These are phyloP conservation scores for Leccinum subgranulosum DNA, from an alignment of 768 basidiomycete genomes.

Conservation along the genomic window DNA sequence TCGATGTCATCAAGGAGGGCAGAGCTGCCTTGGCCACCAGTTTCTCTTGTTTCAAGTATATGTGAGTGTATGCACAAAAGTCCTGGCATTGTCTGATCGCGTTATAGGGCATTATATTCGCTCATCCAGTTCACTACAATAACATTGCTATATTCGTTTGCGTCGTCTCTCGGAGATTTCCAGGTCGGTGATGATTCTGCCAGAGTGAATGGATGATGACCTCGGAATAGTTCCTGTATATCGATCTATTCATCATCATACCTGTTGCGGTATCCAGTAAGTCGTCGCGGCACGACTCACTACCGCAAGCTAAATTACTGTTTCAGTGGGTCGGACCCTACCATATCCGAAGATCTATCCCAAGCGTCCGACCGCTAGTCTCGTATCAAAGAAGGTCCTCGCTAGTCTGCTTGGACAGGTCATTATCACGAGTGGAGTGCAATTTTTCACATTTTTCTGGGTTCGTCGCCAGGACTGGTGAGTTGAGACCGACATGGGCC, in stretches of 20 bases:
- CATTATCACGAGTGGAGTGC: slow-evolving; percentile 74
- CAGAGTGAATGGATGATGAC: slow-evolving; percentile 6
- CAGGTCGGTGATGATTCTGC: slow-evolving; percentile 52
- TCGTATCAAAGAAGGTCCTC: slow-evolving; percentile 94
- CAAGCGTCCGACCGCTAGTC: slow-evolving; percentile 90
- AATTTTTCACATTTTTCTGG: slow-evolving; percentile 89
- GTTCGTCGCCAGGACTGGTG: slow-evolving; percentile 84
- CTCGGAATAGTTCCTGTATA: slow-evolving; percentile 79
- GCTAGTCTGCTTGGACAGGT: slow-evolving; percentile 93
- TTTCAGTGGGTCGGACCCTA: slow-evolving; percentile 88
- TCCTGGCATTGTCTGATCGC: slow-evolving; percentile 7
- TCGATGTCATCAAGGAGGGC: slow-evolving; percentile 96
- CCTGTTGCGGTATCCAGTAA: slow-evolving; percentile 94
- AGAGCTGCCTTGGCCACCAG: slow-evolving; percentile 94
- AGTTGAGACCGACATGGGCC: neutral
- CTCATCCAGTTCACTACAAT: slow-evolving; percentile 99
- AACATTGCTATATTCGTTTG: slow-evolving; percentile 93
- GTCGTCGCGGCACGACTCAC: slow-evolving; percentile 25
- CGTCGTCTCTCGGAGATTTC: slow-evolving; percentile 94
- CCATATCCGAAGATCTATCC: slow-evolving; percentile 84
- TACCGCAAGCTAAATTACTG: slow-evolving; percentile 2
- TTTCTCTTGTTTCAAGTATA: slow-evolving; percentile 99
- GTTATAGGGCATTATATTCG: slow-evolving; percentile 89
- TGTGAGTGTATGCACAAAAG: slow-evolving; percentile 52
- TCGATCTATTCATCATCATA: slow-evolving; percentile 97